Percentiles rank a stretch among this genome's conserved stretches.
phyloP scores from a whole-genome alignment of 257 asterid species.

The Solanum chiquidenum region DNA sequence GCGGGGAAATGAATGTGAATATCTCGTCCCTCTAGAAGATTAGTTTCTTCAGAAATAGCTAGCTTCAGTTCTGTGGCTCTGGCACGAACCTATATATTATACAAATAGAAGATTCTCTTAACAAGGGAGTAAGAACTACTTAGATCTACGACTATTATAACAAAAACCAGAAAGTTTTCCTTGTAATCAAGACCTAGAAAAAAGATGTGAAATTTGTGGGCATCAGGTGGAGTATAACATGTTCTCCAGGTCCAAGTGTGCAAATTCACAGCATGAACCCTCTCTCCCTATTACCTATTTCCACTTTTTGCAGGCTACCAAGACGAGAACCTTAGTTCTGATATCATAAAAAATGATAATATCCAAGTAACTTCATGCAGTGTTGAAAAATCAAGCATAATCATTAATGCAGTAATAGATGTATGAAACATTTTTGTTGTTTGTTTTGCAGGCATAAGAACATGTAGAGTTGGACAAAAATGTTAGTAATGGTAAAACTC shows the following conservation, averaged over 20 bases:
- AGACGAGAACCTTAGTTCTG: background rate
- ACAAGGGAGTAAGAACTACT: background rate
- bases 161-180: background rate
- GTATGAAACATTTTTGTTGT: background rate
- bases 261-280: background rate
- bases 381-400: background rate
- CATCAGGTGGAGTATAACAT: background rate
- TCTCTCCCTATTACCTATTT: background rate
- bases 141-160: background rate
- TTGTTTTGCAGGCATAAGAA: background rate
- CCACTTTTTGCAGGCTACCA: background rate
- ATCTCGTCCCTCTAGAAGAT: slow-evolving; percentile 84
- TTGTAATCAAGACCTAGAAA: background rate
- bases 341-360: background rate
- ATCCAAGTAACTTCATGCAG: background rate
- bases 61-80: slow-evolving; percentile 87
- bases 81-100: slow-evolving; percentile 55
- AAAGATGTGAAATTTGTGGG: background rate
- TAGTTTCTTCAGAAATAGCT: slow-evolving; percentile 51
- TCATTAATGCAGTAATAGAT: background rate
- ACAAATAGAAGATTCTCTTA: background rate
- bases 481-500: background rate
- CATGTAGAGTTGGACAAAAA: background rate
- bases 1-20: slow-evolving; percentile 97
- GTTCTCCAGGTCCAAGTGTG: background rate